These are phyloP conservation scores for Lecanicillium sp. DNA, from an alignment of 2,329 filamentous ascomycete genomes.

Conservation along the genomic window DNA sequence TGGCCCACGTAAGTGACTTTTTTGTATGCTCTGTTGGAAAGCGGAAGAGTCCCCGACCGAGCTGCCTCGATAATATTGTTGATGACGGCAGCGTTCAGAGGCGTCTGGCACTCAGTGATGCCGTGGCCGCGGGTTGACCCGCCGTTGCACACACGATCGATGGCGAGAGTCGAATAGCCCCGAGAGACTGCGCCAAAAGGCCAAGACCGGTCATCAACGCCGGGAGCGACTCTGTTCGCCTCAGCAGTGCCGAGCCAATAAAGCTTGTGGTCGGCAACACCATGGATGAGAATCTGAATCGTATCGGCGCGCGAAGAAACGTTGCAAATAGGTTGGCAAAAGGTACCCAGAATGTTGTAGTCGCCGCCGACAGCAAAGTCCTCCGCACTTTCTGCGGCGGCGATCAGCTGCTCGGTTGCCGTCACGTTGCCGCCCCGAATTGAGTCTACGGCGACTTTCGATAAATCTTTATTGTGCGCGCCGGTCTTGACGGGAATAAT, in stretches of 20 bases:
- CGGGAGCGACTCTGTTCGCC: neutral
- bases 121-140: neutral
- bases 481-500: neutral
- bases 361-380: neutral
- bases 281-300: conserved; percentile 5
- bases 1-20: conserved; percentile 11
- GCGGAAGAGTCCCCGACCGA: neutral
- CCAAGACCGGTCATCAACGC: conserved; percentile 7
- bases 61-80: neutral
- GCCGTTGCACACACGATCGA: conserved; percentile 12
- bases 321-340: neutral
- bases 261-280: conserved; percentile 1
- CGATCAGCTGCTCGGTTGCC: neutral
- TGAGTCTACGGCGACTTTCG: no score
- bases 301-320: neutral
- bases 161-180: conserved; percentile 10
- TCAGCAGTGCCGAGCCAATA: conserved; percentile 7
- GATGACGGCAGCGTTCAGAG: conserved; percentile 1
- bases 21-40: neutral
- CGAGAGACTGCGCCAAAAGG: conserved; percentile 3
- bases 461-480: neutral
- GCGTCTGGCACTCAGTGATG: neutral
- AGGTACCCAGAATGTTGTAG: neutral
- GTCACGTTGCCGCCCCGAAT: neutral
- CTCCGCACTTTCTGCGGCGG: neutral